These are phyloP conservation scores for Dunaliella primolecta DNA, from an alignment of 139 green algal genomes.

Conservation along the genomic window DNA sequence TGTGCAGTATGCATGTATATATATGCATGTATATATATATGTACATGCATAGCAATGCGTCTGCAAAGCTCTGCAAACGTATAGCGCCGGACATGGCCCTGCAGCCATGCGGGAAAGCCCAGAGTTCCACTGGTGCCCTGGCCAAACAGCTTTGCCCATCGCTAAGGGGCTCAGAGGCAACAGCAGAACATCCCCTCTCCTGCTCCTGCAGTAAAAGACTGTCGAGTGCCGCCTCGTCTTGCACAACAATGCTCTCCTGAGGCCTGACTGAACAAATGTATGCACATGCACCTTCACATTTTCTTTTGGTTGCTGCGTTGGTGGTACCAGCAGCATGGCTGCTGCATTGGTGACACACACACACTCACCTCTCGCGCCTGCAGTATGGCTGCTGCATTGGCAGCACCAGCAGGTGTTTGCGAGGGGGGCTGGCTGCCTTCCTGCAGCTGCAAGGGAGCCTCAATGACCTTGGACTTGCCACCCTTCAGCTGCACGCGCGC, in stretches of 20 bases:
- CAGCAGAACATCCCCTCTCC: no score
- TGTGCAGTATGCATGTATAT: no score
- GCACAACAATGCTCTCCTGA: neutral
- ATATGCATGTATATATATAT: neutral
- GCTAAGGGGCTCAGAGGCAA: no score
- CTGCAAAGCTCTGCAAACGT: no score
- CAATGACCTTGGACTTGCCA: neutral
- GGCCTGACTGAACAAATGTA: no score
- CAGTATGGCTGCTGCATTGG: conserved; percentile 1
- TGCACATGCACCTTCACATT: no score
- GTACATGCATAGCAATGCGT: neutral
- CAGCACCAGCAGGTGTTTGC: neutral
- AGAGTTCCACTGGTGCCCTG: no score
- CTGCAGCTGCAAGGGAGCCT: neutral
- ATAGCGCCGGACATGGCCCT: no score
- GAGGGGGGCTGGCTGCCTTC: neutral
- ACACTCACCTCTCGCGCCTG: neutral
- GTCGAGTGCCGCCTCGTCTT: neutral
- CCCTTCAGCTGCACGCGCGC: neutral
- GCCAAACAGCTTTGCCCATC: no score
- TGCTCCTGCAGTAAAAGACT: neutral
- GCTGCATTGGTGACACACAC: neutral
- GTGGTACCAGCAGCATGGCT: neutral
- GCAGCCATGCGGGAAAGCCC: no score
- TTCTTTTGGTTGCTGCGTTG: neutral